Evolutionary conservation across 352 stramenopile genomes (phyloP).

Genomic region (Phytophthora pini): DNA sequence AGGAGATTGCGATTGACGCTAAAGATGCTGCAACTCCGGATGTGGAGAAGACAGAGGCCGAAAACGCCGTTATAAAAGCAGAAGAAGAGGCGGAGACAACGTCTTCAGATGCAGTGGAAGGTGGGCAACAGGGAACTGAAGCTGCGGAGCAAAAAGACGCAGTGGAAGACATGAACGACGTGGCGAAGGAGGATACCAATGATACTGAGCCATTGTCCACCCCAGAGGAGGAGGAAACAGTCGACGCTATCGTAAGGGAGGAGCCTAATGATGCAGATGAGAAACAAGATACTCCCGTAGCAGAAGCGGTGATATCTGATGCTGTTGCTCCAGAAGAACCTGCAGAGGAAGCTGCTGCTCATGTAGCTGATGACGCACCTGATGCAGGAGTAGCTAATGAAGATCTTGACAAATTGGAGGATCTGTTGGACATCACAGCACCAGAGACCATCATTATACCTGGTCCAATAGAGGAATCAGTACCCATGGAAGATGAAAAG

Average conservation of each 20-base stretch:
- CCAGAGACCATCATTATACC: conserved; percentile 1
- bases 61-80: conserved; percentile 14
- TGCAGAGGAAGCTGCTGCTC: conserved; percentile 1
- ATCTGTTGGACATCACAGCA: conserved; percentile 19
- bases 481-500: conserved; percentile 1
- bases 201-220: conserved; percentile 9
- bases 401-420: conserved; percentile 12
- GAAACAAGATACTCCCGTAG: conserved; percentile 6
- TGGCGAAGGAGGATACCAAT: background rate
- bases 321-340: conserved; percentile 7
- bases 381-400: background rate
- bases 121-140: background rate
- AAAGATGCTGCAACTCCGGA: conserved; percentile 6
- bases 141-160: background rate
- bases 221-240: conserved; percentile 7
- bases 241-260: conserved; percentile 1
- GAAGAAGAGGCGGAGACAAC: background rate
- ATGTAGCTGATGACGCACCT: background rate
- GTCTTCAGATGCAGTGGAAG: background rate
- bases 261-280: conserved; percentile 10
- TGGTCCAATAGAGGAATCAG: conserved; percentile 9
- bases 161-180: conserved; percentile 14
- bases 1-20: conserved; percentile 1
- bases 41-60: conserved; percentile 1
- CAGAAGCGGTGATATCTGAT: conserved; percentile 5